A percentile compares a stretch with the other conserved stretches of the same genome.
Conservation (phyloP, 2,329 filamentous ascomycete genomes). For the Tolypocladium capitatum region DNA sequence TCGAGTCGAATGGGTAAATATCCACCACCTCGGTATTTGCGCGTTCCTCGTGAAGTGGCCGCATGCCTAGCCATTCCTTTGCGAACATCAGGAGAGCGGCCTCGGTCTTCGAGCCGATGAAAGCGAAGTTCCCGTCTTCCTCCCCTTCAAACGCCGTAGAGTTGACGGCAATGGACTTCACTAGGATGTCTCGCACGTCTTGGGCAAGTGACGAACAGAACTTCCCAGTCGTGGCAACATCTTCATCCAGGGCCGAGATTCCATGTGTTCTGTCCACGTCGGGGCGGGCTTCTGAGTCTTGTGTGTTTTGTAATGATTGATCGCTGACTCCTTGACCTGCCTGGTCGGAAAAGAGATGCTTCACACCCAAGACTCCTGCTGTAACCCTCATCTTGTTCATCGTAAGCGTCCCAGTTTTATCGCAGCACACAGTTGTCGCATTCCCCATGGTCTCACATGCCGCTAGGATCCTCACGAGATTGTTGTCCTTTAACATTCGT, state of each 20-base stretch:
- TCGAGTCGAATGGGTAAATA: constrained; percentile 38
- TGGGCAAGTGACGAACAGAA: constrained; percentile 7
- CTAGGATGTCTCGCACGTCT: constrained; percentile 18
- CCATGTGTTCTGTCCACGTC: neutral
- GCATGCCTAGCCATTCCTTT: constrained; percentile 33
- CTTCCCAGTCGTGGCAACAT: constrained; percentile 4
- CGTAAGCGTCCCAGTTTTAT: constrained; percentile 28
- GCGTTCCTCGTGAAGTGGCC: constrained; percentile 28
- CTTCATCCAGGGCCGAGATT: neutral
- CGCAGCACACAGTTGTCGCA: constrained; percentile 63
- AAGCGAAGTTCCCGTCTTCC: constrained; percentile 24
- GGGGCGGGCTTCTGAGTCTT: constrained; percentile 14
- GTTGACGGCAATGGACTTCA: constrained; percentile 38
- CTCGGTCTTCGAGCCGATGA: constrained; percentile 42
- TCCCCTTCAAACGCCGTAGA: constrained; percentile 40
- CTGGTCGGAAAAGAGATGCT: neutral
- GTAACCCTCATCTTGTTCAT: neutral
- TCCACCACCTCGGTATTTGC: constrained; percentile 29
- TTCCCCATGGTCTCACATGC: constrained; percentile 65
- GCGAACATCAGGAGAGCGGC: constrained; percentile 36
- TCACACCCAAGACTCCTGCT: neutral
- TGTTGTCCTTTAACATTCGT: constrained; percentile 58
- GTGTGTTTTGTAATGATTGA: constrained; percentile 10
- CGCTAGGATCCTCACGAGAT: constrained; percentile 51
- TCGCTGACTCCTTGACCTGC: neutral